These are phyloP conservation scores for Fagus crenata DNA, from an alignment of 306 rosid species.

Conservation along the genomic window DNA sequence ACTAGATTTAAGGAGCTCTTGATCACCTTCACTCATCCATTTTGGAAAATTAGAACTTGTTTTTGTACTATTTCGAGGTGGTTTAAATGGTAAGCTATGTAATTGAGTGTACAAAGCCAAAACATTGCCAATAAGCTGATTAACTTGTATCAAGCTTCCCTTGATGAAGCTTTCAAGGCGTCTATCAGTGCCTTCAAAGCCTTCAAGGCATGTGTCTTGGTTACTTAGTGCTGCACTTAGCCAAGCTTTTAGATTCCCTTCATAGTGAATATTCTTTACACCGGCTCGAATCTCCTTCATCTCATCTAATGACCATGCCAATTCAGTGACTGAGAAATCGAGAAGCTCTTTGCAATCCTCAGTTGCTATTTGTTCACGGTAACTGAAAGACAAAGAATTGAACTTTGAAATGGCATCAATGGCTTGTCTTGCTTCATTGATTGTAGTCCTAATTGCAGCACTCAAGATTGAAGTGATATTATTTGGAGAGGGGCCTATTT, in stretches of 20 bases:
- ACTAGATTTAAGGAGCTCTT: conserved; percentile 48
- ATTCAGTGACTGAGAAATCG: conserved; percentile 80
- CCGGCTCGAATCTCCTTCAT: conserved; percentile 67
- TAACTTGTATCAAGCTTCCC: no score
- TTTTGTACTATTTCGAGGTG: conserved; percentile 38
- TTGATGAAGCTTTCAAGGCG: no score
- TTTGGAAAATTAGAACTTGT: conserved; percentile 43
- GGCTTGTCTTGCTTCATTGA: no score
- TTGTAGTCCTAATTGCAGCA: no score
- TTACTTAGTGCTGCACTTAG: conserved; percentile 90
- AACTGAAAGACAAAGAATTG: conserved; percentile 57
- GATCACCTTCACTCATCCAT: conserved; percentile 71
- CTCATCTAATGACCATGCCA: conserved; percentile 80
- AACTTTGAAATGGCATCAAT: conserved; percentile 61
- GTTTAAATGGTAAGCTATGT: conserved; percentile 55
- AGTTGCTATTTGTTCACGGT: conserved; percentile 77
- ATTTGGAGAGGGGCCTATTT: no score
- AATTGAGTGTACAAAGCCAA: no score
- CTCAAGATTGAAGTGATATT: no score
- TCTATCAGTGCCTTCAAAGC: conserved; percentile 97
- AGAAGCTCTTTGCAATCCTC: conserved; percentile 92
- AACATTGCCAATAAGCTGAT: no score
- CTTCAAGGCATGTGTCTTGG: conserved; percentile 96
- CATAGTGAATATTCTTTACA: conserved; percentile 35
- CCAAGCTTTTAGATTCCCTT: conserved; percentile 88